These are phyloP conservation scores for Leccinum cinnamomeum DNA, from an alignment of 1,284 basidiomycete genomes.

Conservation along the genomic window DNA sequence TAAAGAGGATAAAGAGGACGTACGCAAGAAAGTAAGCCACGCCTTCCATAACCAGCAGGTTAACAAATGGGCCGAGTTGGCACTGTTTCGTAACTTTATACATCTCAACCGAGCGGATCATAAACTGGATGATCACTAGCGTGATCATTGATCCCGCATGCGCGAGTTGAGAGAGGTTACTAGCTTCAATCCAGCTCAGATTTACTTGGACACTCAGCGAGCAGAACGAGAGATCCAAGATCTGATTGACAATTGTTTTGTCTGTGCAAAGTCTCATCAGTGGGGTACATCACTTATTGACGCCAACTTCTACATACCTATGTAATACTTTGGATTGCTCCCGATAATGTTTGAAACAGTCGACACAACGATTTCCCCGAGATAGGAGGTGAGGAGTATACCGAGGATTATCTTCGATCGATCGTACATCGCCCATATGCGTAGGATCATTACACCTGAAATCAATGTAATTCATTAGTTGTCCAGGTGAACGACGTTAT, in stretches of 20 bases:
- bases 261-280: not conserved
- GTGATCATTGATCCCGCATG: not conserved
- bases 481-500: not conserved
- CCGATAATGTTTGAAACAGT: not conserved
- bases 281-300: not conserved
- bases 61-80: not conserved
- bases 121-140: not conserved
- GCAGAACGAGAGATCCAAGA: not conserved
- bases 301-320: not conserved
- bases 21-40: not conserved
- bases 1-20: no score
- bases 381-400: not conserved
- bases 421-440: not conserved
- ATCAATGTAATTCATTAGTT: not conserved
- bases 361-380: not conserved
- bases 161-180: not conserved
- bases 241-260: not conserved
- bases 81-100: not conserved
- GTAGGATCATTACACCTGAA: not conserved
- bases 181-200: not conserved
- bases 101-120: not conserved
- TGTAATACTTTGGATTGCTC: not conserved
- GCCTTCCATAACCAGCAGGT: not conserved
- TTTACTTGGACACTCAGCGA: not conserved
- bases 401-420: not conserved